Evolutionary conservation across 1,284 basidiomycete genomes (phyloP).

Genomic region (Taiwanofungus camphoratus): DNA sequence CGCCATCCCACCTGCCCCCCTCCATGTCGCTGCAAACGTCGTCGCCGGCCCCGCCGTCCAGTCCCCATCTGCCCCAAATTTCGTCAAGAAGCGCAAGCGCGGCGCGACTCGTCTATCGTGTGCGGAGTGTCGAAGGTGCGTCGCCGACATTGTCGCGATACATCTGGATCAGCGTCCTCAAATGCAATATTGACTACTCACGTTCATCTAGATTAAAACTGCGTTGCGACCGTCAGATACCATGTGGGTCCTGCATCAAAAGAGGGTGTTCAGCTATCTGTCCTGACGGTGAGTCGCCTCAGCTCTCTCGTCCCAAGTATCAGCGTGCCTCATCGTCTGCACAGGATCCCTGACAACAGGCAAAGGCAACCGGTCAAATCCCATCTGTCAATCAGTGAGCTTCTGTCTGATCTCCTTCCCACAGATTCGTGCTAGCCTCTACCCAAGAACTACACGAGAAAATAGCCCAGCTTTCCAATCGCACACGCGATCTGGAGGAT

Average conservation of each 20-base stretch:
- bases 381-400: slow-evolving; percentile 7
- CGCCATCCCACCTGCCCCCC: slow-evolving; percentile 11
- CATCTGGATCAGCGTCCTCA: no score
- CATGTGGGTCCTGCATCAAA: slow-evolving; percentile 59
- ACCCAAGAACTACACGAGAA: slow-evolving; percentile 81
- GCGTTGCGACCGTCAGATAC: slow-evolving; percentile 66
- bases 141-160: not conserved
- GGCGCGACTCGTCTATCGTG: slow-evolving; percentile 72
- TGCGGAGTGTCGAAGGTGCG: slow-evolving; percentile 68
- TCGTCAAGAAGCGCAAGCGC: slow-evolving; percentile 64
- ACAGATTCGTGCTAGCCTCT: slow-evolving; percentile 73
- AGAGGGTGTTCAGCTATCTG: slow-evolving; percentile 73
- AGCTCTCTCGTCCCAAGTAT: slow-evolving; percentile 3
- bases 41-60: slow-evolving; percentile 18
- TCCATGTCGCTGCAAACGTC: slow-evolving; percentile 17
- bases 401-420: slow-evolving; percentile 14
- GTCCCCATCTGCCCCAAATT: slow-evolving; percentile 27
- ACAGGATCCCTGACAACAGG: slow-evolving; percentile 71
- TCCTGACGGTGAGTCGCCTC: slow-evolving; percentile 38
- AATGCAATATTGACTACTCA: no score
- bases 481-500: slow-evolving; percentile 76
- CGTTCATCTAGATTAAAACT: slow-evolving; percentile 52
- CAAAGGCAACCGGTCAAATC: slow-evolving; percentile 66
- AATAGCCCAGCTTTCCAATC: slow-evolving; percentile 66
- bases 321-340: slow-evolving; percentile 3